Conservation (phyloP, 768 basidiomycete genomes). For the Leucogyrophana mollusca region DNA sequence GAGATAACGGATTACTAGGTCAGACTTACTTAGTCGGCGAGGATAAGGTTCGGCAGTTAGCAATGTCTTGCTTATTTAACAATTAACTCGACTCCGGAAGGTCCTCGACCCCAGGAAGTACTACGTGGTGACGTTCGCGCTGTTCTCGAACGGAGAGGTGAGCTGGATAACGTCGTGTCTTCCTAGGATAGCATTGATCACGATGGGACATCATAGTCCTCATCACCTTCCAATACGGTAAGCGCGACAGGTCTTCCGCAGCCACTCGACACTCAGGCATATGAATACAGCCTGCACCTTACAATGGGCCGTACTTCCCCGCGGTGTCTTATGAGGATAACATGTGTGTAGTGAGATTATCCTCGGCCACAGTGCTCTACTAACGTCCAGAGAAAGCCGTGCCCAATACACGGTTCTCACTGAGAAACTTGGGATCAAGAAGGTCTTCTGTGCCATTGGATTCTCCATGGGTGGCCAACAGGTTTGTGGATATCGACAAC, state of each 20-base stretch:
- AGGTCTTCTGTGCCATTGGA: conserved; percentile 47
- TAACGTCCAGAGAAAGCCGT: conserved; percentile 32
- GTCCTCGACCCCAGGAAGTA: conserved; percentile 50
- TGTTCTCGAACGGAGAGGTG: conserved; percentile 63
- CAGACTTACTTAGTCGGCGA: conserved; percentile 52
- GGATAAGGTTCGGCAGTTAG: conserved; percentile 38
- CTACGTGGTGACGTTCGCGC: conserved; percentile 54
- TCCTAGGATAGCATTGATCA: background rate
- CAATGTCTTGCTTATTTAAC: background rate
- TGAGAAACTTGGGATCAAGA: conserved; percentile 42
- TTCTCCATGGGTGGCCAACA: conserved; percentile 64
- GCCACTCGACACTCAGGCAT: background rate
- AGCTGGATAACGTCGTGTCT: conserved; percentile 4
- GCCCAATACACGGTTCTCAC: conserved; percentile 56
- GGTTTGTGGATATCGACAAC: conserved; percentile 15
- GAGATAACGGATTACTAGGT: conserved; percentile 31
- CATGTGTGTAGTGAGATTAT: conserved; percentile 31
- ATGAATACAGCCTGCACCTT: conserved; percentile 43
- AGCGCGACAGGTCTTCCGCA: background rate
- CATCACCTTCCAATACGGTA: conserved; percentile 58
- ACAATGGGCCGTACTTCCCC: conserved; percentile 61
- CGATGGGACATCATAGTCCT: conserved; percentile 38
- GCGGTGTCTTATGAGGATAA: conserved; percentile 56
- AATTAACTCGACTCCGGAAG: conserved; percentile 21
- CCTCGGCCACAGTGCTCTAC: background rate